Conservation (phyloP, 1,284 basidiomycete species). For the Moesziomyces aphidis region DNA sequence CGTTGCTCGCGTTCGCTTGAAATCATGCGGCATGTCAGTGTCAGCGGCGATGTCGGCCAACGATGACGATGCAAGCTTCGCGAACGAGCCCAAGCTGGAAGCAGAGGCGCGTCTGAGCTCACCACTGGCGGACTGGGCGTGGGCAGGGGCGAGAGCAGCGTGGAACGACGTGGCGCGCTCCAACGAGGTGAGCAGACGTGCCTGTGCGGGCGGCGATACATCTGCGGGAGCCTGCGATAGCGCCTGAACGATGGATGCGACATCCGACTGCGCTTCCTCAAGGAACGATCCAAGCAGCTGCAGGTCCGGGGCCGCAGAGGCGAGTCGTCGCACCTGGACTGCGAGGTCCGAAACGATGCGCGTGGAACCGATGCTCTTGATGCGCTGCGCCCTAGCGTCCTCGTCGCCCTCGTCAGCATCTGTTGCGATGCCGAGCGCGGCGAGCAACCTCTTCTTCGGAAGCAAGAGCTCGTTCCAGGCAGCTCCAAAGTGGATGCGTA, state of each 20-base stretch:
- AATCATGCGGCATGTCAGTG: background rate
- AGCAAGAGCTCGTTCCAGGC: conserved; percentile 46
- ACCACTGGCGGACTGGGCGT: conserved; percentile 9
- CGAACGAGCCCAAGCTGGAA: conserved; percentile 11
- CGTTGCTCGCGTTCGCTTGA: conserved; percentile 16
- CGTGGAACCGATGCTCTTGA: conserved; percentile 72
- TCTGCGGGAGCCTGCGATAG: conserved; percentile 6
- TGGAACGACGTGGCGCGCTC: conserved; percentile 32
- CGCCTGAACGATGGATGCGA: conserved; percentile 11
- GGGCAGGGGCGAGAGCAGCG: conserved; percentile 25
- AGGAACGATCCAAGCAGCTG: conserved; percentile 13
- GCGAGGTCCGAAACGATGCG: conserved; percentile 72
- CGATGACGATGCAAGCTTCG: conserved; percentile 11
- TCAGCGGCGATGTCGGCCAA: conserved; percentile 11
- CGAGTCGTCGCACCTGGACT: conserved; percentile 31
- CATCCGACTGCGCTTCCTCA: conserved; percentile 12
- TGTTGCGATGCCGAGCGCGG: conserved; percentile 67
- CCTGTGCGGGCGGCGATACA: background rate
- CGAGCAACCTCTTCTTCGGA: conserved; percentile 12
- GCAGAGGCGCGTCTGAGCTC: conserved; percentile 15
- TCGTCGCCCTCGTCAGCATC: conserved; percentile 24
- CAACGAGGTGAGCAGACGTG: conserved; percentile 4
- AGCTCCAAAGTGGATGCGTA: conserved; percentile 32
- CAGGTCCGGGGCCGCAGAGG: conserved; percentile 9
- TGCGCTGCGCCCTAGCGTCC: conserved; percentile 46